These are phyloP conservation scores for Camelina neglecta DNA, from an alignment of 345 rosid genomes.

Conservation along the genomic window DNA sequence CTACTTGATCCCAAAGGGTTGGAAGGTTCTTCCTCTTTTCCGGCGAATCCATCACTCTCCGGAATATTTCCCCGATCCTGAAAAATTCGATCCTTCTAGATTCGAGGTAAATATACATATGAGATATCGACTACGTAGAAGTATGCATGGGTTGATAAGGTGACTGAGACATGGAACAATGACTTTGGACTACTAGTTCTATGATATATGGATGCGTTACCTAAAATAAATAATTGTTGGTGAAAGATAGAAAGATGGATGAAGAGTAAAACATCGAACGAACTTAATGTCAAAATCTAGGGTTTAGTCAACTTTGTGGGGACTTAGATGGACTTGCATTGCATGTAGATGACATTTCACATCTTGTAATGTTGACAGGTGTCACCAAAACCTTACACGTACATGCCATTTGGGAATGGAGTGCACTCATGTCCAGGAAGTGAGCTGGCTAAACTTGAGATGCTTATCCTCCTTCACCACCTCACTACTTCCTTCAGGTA, in stretches of 20 bases:
- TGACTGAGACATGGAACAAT: conserved; percentile 8
- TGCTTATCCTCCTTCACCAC: conserved; percentile 85
- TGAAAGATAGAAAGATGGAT: neutral
- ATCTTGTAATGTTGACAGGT: conserved; percentile 65
- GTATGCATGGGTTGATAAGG: neutral
- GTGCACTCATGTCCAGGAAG: conserved; percentile 98
- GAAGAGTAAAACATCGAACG: neutral
- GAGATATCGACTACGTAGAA: conserved; percentile 6
- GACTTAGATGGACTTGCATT: conserved; percentile 28
- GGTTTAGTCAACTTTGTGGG: conserved; percentile 34
- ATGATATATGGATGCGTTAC: neutral
- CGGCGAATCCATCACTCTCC: conserved; percentile 81
- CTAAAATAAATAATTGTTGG: neutral
- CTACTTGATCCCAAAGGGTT: conserved; percentile 84
- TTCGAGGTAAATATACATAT: conserved; percentile 59
- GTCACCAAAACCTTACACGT: conserved; percentile 79
- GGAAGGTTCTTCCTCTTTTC: conserved; percentile 98
- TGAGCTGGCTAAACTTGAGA: conserved; percentile 95
- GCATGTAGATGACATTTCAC: conserved; percentile 42
- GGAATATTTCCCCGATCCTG: conserved; percentile 73
- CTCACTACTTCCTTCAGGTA: conserved; percentile 82
- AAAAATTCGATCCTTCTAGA: conserved; percentile 85
- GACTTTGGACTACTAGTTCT: neutral
- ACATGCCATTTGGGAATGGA: conserved; percentile 92
- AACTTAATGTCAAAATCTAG: conserved; percentile 12